phyloP scores from a whole-genome alignment of 495 filamentous ascomycete genomes.

The Talaromyces adpressus region DNA sequence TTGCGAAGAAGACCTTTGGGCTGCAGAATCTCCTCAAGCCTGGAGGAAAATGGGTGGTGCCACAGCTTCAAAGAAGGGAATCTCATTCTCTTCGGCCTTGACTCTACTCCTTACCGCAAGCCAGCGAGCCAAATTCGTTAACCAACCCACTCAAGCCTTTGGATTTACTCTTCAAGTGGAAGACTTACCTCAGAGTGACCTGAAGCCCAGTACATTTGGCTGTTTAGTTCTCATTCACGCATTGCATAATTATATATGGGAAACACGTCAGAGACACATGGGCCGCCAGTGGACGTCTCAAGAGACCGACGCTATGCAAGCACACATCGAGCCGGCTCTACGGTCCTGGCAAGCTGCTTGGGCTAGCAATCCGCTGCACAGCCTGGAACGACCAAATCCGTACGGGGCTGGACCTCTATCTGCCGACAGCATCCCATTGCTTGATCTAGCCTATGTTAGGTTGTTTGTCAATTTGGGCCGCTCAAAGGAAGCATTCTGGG shows the following conservation, averaged over 20 bases:
- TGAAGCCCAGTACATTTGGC: constrained; percentile 88
- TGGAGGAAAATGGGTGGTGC: constrained; percentile 75
- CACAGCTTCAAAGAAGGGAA: constrained; percentile 53
- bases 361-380: constrained; percentile 81
- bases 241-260: constrained; percentile 97
- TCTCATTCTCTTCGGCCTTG: constrained; percentile 68
- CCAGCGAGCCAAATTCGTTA: constrained; percentile 59
- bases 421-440: constrained; percentile 88
- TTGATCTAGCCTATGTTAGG: constrained; percentile 90
- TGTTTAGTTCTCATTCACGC: constrained; percentile 93
- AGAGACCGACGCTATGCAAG: constrained; percentile 94
- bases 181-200: constrained; percentile 50
- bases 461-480: constrained; percentile 88
- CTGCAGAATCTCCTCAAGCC: constrained; percentile 67
- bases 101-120: constrained; percentile 73
- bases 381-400: constrained; percentile 81
- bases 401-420: constrained; percentile 83
- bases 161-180: constrained; percentile 16
- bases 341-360: constrained; percentile 94
- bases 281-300: constrained; percentile 85
- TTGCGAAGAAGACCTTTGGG: constrained; percentile 90
- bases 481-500: constrained; percentile 92
- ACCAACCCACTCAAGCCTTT: constrained; percentile 39
- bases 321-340: constrained; percentile 89
- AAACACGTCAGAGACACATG: constrained; percentile 85